Evolutionary conservation across 2,329 filamentous ascomycete genomes (phyloP).

Genomic region (Verticillium nonalfalfae): DNA sequence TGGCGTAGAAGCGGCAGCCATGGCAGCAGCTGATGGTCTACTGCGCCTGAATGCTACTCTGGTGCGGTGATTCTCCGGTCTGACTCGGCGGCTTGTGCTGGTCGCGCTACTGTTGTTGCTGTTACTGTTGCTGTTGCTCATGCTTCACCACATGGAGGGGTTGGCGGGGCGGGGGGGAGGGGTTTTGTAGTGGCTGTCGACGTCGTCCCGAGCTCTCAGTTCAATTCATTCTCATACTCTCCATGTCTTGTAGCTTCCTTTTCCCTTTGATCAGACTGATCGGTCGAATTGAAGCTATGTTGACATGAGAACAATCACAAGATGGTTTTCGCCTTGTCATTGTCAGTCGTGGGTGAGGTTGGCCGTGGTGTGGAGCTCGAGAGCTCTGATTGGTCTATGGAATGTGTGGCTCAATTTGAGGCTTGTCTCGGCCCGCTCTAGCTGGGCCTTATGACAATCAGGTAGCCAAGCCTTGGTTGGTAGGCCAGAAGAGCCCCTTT

Average conservation of each 20-base stretch:
- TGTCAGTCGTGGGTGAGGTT: background rate
- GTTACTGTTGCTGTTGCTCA: background rate
- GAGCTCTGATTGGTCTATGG: background rate
- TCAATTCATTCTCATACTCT: background rate
- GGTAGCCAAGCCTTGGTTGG: no score
- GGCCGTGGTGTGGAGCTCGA: background rate
- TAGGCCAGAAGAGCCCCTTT: no score
- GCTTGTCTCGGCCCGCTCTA: background rate
- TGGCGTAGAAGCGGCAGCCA: constrained; percentile 7
- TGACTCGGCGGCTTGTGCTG: constrained; percentile 4
- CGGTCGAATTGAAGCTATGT: background rate
- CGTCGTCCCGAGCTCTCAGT: background rate
- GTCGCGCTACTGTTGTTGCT: constrained; percentile 5
- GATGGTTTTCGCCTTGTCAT: background rate
- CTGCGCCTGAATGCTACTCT: constrained; percentile 24
- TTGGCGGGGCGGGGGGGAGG: background rate
- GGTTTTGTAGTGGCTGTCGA: background rate
- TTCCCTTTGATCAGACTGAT: background rate
- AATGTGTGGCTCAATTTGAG: background rate
- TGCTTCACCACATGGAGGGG: constrained; percentile 8
- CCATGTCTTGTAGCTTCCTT: background rate
- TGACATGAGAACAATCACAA: background rate
- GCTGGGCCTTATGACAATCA: background rate
- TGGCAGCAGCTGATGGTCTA: constrained; percentile 5
- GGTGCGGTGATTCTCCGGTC: constrained; percentile 18